These are phyloP conservation scores for Cladosporium sp. DNA, from an alignment of 2,329 filamentous ascomycete genomes.

Conservation along the genomic window DNA sequence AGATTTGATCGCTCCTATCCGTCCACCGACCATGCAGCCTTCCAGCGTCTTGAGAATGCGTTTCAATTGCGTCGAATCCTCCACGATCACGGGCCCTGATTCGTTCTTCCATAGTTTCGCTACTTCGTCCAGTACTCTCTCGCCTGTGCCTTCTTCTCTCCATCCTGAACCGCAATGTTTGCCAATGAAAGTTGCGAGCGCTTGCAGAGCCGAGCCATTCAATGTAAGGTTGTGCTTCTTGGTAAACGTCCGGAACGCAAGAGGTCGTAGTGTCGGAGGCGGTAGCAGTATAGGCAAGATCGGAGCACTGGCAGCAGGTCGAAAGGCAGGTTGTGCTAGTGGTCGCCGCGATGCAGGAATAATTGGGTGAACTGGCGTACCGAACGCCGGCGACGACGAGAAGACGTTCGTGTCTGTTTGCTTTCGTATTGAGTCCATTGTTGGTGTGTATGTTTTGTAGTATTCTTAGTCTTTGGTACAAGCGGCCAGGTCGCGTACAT, in stretches of 20 bases:
- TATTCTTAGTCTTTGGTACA: neutral
- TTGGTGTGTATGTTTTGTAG: constrained; percentile 3
- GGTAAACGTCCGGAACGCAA: constrained; percentile 93
- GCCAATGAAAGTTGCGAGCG: constrained; percentile 85
- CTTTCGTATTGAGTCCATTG: constrained; percentile 10
- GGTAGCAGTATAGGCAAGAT: constrained; percentile 89
- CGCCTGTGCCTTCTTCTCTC: constrained; percentile 91
- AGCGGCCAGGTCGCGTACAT: neutral
- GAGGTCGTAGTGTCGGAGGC: constrained; percentile 78
- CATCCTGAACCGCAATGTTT: constrained; percentile 93
- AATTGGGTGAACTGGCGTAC: constrained; percentile 79
- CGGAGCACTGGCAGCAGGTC: constrained; percentile 55
- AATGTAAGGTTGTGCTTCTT: constrained; percentile 96
- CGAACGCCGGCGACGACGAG: constrained; percentile 87
- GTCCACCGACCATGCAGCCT: constrained; percentile 85
- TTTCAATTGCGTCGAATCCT: constrained; percentile 71
- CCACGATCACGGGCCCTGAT: constrained; percentile 86
- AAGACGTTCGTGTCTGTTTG: constrained; percentile 42
- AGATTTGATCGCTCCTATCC: constrained; percentile 55
- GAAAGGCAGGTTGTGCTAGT: constrained; percentile 45
- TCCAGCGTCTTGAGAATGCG: constrained; percentile 82
- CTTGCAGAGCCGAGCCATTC: constrained; percentile 80
- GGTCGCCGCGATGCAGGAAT: constrained; percentile 41
- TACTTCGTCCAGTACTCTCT: constrained; percentile 87
- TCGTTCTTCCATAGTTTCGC: constrained; percentile 89